These are phyloP conservation scores for Ochromonas danica DNA, from an alignment of 108 stramenopile genomes.

Conservation along the genomic window DNA sequence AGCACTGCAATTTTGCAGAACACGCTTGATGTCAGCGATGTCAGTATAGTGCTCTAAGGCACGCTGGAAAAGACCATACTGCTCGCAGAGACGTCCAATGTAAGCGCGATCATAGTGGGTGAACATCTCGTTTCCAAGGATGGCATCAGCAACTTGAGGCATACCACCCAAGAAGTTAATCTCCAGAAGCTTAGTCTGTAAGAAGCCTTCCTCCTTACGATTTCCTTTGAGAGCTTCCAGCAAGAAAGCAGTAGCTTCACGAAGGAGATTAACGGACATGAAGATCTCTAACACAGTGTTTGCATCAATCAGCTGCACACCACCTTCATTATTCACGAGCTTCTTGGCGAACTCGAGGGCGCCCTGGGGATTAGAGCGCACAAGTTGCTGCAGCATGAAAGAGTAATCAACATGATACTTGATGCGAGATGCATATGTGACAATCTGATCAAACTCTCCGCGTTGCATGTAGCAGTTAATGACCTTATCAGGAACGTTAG, in stretches of 20 bases:
- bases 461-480: conserved; percentile 96
- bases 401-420: conserved; percentile 94
- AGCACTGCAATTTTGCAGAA: conserved; percentile 84
- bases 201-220: conserved; percentile 95
- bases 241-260: conserved; percentile 37
- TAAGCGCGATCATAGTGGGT: conserved; percentile 94
- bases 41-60: conserved; percentile 99
- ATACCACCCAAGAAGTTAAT: conserved; percentile 98
- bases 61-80: conserved; percentile 95
- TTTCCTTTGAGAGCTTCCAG: conserved; percentile 66
- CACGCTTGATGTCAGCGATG: conserved; percentile 94
- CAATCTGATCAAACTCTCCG: conserved; percentile 98
- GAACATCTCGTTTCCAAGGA: conserved; percentile 95
- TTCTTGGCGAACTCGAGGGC: conserved; percentile 79
- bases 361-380: conserved; percentile 94
- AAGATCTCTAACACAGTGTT: conserved; percentile 96
- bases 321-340: conserved; percentile 73
- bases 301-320: conserved; percentile 89
- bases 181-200: conserved; percentile 99
- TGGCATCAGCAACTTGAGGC: conserved; percentile 98
- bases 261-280: conserved; percentile 59
- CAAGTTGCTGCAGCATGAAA: conserved; percentile 91
- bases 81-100: conserved; percentile 96
- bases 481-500: conserved; percentile 92
- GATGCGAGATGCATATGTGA: conserved; percentile 89